Percentiles rank a stretch among this genome's conserved stretches.
Conservation (phyloP, 345 rosid genomes). For the Salix brachista region DNA sequence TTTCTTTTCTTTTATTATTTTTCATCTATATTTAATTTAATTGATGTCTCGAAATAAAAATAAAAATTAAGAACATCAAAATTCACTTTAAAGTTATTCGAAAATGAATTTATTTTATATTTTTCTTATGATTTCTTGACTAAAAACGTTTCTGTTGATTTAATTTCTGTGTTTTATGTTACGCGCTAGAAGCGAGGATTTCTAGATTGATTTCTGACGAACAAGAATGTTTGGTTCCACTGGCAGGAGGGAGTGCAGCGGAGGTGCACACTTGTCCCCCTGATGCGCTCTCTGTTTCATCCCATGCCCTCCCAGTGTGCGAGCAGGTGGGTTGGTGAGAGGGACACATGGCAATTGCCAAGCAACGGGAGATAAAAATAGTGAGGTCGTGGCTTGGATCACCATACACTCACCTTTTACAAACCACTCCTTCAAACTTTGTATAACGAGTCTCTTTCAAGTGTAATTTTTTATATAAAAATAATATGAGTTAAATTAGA, state of each 20-base stretch:
- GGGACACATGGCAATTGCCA: background rate
- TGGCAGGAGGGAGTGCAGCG: background rate
- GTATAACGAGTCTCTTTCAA: no score
- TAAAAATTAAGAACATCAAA: no score
- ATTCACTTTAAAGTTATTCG: no score
- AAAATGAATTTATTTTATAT: no score
- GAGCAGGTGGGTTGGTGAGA: background rate
- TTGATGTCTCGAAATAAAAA: no score
- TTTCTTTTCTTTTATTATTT: background rate
- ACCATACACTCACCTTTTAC: background rate
- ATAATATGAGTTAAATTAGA: no score
- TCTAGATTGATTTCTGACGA: no score
- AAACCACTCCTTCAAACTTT: background rate
- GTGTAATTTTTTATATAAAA: no score
- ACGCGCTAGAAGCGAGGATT: no score
- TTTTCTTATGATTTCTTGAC: no score
- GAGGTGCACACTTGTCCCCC: background rate
- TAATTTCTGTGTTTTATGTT: no score
- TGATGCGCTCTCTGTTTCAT: background rate
- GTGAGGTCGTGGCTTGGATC: background rate
- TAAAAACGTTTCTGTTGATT: no score
- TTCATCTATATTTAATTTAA: background rate
- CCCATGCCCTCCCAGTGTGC: background rate
- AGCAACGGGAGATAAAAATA: background rate
- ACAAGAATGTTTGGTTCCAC: background rate